These are phyloP conservation scores for Leccinellum luteum DNA, from an alignment of 768 basidiomycete genomes.

Conservation along the genomic window DNA sequence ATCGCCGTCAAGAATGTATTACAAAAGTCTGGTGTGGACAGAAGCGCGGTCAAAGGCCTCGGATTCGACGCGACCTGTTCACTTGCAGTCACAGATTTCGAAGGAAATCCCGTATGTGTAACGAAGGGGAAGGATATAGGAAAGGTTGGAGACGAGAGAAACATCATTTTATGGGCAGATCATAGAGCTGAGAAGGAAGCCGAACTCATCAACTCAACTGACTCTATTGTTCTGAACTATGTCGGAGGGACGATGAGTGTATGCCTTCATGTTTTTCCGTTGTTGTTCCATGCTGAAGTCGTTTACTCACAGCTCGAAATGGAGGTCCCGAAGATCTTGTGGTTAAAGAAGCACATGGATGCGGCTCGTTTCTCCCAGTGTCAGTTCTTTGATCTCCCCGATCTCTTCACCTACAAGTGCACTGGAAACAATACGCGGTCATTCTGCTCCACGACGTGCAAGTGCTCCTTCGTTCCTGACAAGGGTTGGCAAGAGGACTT, in stretches of 20 bases:
- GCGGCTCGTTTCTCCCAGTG: slow-evolving; percentile 64
- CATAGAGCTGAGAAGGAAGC: slow-evolving; percentile 94
- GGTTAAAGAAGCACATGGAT: slow-evolving; percentile 90
- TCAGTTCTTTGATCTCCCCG: slow-evolving; percentile 91
- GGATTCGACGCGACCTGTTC: slow-evolving; percentile 98
- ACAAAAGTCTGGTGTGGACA: slow-evolving; percentile 49
- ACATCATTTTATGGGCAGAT: slow-evolving; percentile 95
- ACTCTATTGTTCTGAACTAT: slow-evolving; percentile 85
- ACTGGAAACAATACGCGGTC: slow-evolving; percentile 74
- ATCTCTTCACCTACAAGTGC: slow-evolving; percentile 91
- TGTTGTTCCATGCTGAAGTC: slow-evolving; percentile 7
- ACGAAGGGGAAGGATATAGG: slow-evolving; percentile 68
- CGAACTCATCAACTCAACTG: slow-evolving; percentile 80
- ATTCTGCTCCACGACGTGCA: slow-evolving; percentile 92
- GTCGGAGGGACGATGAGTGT: slow-evolving; percentile 97
- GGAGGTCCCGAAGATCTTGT: slow-evolving; percentile 97
- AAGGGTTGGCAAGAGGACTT: slow-evolving; percentile 90
- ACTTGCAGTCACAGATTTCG: slow-evolving; percentile 75
- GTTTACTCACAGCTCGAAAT: slow-evolving; percentile 73
- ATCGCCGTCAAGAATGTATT: slow-evolving; percentile 64
- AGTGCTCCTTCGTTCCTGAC: slow-evolving; percentile 87
- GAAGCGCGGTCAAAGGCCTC: slow-evolving; percentile 73
- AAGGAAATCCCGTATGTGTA: slow-evolving; percentile 73
- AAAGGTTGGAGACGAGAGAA: slow-evolving; percentile 59
- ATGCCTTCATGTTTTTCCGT: slow-evolving; percentile 18